Base-by-base conservation (phyloP, 208 protist species). In the Acanthamoeba triangularis region DNA sequence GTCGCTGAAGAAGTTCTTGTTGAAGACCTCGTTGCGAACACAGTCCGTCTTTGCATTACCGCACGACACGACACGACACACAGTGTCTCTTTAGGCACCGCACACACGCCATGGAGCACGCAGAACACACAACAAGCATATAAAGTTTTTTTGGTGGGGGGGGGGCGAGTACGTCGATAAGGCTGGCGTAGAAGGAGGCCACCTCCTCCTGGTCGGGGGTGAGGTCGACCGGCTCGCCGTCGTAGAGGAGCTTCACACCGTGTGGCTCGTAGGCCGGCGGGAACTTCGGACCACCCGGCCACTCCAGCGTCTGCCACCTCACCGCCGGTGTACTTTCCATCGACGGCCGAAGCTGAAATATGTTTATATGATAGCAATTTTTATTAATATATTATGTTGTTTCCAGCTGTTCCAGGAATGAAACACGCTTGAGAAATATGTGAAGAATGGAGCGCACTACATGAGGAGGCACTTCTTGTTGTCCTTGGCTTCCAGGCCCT, bases 1-100 rank as follows among this genome's bases (percentile, higher is more conserved):
- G 93, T 99, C 99, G 2, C 95, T 93, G 93, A 99, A 99, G 96
- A 99, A 99, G 97, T 99, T 99, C 69, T 99, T 95, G 82, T 99
- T 98, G 97, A 99, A 99, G 54, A 97, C 90, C 20, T 97, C 95
- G 69, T 99, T 99, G 80, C 98, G 97, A 87, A 99, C 98, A 96
- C 99, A 99, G 96, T 99, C 99, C 41, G 98, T 97, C 30, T 98
- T 13, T 7, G 44, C 44, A 47, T 2, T 7, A 47, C 44, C 44
- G 44, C 44, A 47, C 44, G 5, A 11, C 44, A 47, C 44, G 44
- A 47, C 44, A 1, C 37, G 37, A 47, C 44, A 47, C 44, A 47
- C 44, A 47, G 10, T 47, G 44, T 11, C 44, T 47, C 5, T 47
- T 47, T 47, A 47, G 44, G 44, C 44, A 47, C 10, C 44, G 44